phyloP scores from a whole-genome alignment of 2,329 filamentous ascomycete species.

The Dactylellina cionopaga region DNA sequence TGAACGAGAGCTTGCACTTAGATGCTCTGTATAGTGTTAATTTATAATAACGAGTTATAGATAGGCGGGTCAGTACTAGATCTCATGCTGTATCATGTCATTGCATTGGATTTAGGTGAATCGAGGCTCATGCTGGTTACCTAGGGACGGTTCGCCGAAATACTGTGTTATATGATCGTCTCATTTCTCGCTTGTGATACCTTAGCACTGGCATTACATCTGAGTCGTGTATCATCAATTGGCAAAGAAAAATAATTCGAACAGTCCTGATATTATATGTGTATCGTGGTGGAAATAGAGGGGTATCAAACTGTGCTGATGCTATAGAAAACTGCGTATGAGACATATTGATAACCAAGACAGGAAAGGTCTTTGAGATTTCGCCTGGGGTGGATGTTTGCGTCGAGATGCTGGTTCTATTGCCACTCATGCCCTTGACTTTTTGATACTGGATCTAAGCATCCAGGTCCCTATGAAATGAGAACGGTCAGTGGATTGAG shows the following conservation, averaged over 20 bases:
- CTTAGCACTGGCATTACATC: no score
- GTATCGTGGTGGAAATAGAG: no score
- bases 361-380: not conserved
- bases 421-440: not conserved
- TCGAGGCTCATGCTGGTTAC: not conserved
- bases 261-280: no score
- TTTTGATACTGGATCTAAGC: not conserved
- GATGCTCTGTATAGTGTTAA: no score
- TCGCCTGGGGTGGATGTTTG: not conserved
- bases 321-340: no score
- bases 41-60: no score
- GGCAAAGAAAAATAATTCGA: no score
- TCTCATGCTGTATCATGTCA: conserved; percentile 7
- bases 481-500: conserved; percentile 1
- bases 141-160: not conserved
- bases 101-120: not conserved
- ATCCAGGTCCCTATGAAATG: not conserved
- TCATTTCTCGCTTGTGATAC: conserved; percentile 35
- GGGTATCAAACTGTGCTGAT: no score
- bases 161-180: conserved; percentile 11
- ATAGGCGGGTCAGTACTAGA: not conserved
- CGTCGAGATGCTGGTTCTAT: not conserved
- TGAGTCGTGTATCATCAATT: no score
- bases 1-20: no score
- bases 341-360: no score